Base-by-base conservation (phyloP, 305 asterid species). In the Ajuga reptans region DNA sequence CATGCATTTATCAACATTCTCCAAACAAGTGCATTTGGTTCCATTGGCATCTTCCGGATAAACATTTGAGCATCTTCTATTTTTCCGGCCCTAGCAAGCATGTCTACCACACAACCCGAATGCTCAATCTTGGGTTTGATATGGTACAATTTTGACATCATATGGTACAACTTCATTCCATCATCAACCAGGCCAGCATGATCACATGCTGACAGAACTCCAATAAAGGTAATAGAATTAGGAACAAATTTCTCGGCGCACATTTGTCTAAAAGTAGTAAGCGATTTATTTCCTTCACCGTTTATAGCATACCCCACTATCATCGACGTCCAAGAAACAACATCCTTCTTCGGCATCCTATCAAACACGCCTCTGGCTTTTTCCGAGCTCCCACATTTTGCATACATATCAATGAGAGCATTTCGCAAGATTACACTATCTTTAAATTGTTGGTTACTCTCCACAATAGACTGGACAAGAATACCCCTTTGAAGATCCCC, bases 351-450 rank as follows among this genome's bases (percentile, higher is more conserved):
- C 12, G 73, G 60, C 82, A 82, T 78, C 45, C 49, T 63, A 49
- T 74, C 72, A 3, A 84, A 82, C 33, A 84, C 81, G n/a, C 31
- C 64, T 70, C 78, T 74, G 47, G 89, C 87, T 66, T 61, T 73
- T 9, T 24, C 36, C 68, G 52, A 74, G 79, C 80, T 65, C 69
- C 87, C 89, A 10, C 84, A 80, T 77, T 84, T 84, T n/a, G 84
- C 82, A 55, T 84, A 82, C 87, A 80, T 80, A 55, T 84, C 89
- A 10, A 82, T 74, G 16, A 84, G 84, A 39, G 85, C 87, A 75
- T 84, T 84, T 55, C 74, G 75, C 68, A 82, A 66, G 63, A 82
- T 67, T 21, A 78, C 12, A 66, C 78, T 80, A 43, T 24, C 37
- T 68, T 57, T 77, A 9, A 71, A 69, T 62, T 8, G 39, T 16